Evolutionary conservation across 768 basidiomycete genomes (phyloP).

Genomic region (Russula griseocarnosa): DNA sequence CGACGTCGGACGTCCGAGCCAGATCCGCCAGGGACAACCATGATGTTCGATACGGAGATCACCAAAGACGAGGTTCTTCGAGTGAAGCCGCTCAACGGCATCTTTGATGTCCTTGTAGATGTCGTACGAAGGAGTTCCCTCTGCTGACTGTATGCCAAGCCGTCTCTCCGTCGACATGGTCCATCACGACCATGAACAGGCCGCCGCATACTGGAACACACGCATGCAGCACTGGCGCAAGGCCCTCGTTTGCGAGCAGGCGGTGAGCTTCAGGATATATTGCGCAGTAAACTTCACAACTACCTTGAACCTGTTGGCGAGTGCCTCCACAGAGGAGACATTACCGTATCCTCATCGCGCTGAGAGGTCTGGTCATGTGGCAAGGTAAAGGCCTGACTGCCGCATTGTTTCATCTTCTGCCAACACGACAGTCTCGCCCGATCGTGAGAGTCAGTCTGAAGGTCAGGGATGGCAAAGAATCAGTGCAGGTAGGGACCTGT

Average conservation of each 20-base stretch:
- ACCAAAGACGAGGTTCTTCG: neutral
- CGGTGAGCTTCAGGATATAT: neutral
- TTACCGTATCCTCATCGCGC: no score
- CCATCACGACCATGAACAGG: neutral
- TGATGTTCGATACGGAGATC: slow-evolving; percentile 1
- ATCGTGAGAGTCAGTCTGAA: no score
- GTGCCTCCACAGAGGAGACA: no score
- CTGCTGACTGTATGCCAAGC: neutral
- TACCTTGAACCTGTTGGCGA: no score
- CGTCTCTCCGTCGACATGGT: neutral
- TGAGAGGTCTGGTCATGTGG: no score
- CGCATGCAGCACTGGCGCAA: neutral
- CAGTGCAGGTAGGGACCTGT: no score
- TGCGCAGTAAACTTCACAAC: neutral
- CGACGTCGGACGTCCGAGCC: neutral
- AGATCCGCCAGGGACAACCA: neutral
- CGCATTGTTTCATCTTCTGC: no score
- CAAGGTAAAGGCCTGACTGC: no score
- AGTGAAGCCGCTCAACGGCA: neutral
- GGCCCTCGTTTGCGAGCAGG: neutral
- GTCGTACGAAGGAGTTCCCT: neutral
- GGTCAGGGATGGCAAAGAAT: no score
- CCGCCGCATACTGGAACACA: neutral
- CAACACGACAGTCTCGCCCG: no score
- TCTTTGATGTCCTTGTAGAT: neutral